Conservation (phyloP, 768 basidiomycete species). For the Tylopilus cervinicoccineus region DNA sequence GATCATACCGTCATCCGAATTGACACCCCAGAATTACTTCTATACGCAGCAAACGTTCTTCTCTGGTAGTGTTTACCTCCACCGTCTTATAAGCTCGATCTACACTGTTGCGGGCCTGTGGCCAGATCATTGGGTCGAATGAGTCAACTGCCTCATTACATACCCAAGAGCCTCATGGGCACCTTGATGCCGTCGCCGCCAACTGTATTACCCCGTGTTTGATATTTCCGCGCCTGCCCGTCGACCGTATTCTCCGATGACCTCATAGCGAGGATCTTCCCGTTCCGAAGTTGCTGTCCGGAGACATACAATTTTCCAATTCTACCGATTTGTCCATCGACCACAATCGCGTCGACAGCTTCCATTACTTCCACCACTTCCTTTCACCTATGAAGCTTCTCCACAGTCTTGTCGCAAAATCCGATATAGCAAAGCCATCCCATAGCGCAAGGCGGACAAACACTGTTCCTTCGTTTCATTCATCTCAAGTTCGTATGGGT, state of each 20-base stretch:
- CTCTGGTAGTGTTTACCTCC: neutral
- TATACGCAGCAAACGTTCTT: neutral
- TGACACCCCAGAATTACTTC: neutral
- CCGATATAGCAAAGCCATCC: no score
- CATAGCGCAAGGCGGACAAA: neutral
- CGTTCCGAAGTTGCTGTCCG: neutral
- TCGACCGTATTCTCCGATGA: no score
- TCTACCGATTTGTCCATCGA: neutral
- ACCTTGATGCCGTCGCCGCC: neutral
- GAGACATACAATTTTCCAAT: neutral
- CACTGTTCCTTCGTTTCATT: neutral
- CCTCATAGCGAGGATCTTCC: no score
- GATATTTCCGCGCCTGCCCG: neutral
- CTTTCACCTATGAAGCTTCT: neutral
- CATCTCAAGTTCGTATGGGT: neutral
- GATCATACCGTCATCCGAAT: neutral
- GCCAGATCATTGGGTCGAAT: neutral
- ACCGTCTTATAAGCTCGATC: neutral
- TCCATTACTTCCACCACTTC: slow-evolving; percentile 8
- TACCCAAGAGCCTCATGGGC: neutral
- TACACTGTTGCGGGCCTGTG: neutral
- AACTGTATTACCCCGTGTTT: neutral
- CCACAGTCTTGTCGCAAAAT: neutral
- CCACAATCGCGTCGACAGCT: neutral
- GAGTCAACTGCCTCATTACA: neutral